phyloP scores from a whole-genome alignment of 352 stramenopile species.

The Plasmopara muralis region DNA sequence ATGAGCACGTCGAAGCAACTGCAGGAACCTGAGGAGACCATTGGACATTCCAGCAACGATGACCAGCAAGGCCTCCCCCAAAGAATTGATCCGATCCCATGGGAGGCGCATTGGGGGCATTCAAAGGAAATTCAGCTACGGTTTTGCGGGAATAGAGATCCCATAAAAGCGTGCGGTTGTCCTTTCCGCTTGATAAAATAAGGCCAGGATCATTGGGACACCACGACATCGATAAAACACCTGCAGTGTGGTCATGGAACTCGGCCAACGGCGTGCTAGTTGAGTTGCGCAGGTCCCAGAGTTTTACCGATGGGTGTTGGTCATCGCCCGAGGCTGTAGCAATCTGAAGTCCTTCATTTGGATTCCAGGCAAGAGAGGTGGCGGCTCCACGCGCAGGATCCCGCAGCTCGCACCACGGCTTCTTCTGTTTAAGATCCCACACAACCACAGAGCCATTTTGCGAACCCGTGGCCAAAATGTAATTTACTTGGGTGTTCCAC shows the following conservation, averaged over 20 bases:
- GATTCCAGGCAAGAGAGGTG: conserved; percentile 96
- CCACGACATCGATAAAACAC: conserved; percentile 96
- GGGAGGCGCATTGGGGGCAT: conserved; percentile 43
- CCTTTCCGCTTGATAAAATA: conserved; percentile 92
- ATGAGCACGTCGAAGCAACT: conserved; percentile 93
- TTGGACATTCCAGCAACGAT: conserved; percentile 92
- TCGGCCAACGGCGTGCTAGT: conserved; percentile 95
- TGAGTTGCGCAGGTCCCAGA: conserved; percentile 97
- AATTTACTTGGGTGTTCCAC: conserved; percentile 98
- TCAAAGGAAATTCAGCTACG: conserved; percentile 91
- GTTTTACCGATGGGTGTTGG: conserved; percentile 92
- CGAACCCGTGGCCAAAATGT: conserved; percentile 95
- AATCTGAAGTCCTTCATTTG: conserved; percentile 95
- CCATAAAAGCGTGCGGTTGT: conserved; percentile 98
- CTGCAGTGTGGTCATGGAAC: conserved; percentile 92
- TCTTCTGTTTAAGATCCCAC: conserved; percentile 98
- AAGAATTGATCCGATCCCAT: conserved; percentile 82
- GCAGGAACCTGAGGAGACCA: conserved; percentile 94
- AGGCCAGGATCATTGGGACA: conserved; percentile 94
- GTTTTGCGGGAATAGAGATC: conserved; percentile 92
- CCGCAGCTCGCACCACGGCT: conserved; percentile 96
- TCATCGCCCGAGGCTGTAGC: conserved; percentile 94
- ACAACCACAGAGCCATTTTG: conserved; percentile 93
- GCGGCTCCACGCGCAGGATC: conserved; percentile 85
- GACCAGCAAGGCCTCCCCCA: conserved; percentile 49